Evolutionary conservation across 805 yeast species (phyloP).

Genomic region (Wickerhamomyces subpelliculosus): DNA sequence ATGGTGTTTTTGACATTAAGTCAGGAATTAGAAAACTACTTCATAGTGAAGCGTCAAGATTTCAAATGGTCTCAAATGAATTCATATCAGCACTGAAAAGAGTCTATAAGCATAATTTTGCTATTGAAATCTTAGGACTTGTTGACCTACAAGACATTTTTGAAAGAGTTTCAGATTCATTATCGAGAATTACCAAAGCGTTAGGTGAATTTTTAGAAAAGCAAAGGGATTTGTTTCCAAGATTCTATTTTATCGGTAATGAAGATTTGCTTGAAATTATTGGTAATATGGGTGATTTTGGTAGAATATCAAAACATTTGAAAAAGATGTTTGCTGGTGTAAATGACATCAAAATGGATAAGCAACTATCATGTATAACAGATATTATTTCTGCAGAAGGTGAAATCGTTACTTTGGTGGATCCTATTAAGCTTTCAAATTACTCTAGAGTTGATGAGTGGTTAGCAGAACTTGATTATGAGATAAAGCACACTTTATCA

Average conservation of each 20-base stretch:
- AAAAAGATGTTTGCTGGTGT: conserved; percentile 70
- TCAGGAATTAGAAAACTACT: conserved; percentile 54
- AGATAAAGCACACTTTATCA: conserved; percentile 43
- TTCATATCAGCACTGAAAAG: conserved; percentile 44
- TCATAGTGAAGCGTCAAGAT: conserved; percentile 65
- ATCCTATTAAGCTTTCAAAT: conserved; percentile 37
- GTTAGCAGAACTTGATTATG: conserved; percentile 52
- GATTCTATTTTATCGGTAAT: conserved; percentile 85
- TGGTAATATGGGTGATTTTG: conserved; percentile 50
- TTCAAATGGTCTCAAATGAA: conserved; percentile 56
- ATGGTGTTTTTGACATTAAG: conserved; percentile 63
- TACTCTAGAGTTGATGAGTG: conserved; percentile 48
- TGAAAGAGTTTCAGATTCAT: conserved; percentile 45
- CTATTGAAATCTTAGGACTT: conserved; percentile 47
- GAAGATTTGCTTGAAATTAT: conserved; percentile 81
- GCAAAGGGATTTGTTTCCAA: conserved; percentile 70
- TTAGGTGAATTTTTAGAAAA: conserved; percentile 72
- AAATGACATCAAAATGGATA: conserved; percentile 30
- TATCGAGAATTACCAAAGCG: conserved; percentile 54
- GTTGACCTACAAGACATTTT: conserved; percentile 42
- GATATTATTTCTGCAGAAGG: conserved; percentile 60
- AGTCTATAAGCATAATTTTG: conserved; percentile 40
- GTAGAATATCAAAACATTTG: conserved; percentile 48
- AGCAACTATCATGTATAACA: conserved; percentile 26
- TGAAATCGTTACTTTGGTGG: conserved; percentile 41